Evolutionary conservation across 1,284 basidiomycete genomes (phyloP).

Genomic region (Boletus subluridellus): DNA sequence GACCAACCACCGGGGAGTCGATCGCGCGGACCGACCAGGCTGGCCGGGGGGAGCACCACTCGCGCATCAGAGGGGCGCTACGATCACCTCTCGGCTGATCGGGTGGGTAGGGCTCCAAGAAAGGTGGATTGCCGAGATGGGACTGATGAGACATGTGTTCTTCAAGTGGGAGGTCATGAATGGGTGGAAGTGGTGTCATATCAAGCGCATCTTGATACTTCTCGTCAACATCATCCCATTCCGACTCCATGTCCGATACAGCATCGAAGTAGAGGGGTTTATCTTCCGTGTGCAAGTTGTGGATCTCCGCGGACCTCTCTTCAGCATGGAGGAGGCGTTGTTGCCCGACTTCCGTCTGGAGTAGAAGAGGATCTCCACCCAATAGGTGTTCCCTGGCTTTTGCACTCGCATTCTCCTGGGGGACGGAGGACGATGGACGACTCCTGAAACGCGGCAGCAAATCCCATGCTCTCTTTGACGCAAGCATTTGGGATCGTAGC

Average conservation of each 20-base stretch:
- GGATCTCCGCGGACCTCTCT: too few species aligned
- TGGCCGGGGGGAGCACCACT: conserved; percentile 32
- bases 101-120: conserved; percentile 1
- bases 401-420: too few species aligned
- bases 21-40: conserved; percentile 43
- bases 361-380: too few species aligned
- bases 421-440: too few species aligned
- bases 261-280: too few species aligned
- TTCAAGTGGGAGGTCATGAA: conserved; percentile 20
- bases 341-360: too few species aligned
- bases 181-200: conserved; percentile 22
- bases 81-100: conserved; percentile 12
- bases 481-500: too few species aligned
- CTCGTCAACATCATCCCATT: conserved; percentile 32
- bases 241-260: conserved; percentile 23
- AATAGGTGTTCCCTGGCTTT: too few species aligned
- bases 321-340: too few species aligned
- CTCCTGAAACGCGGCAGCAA: too few species aligned
- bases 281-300: too few species aligned
- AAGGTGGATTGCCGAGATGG: conserved; percentile 13
- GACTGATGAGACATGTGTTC: conserved; percentile 7
- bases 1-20: conserved; percentile 30
- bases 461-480: too few species aligned
- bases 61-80: conserved; percentile 34
- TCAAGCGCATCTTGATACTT: conserved; percentile 40